Evolutionary conservation across 805 yeast genomes (phyloP), one percentile per base, ranked within the genome.

Genomic region (Kazachstania africana): DNA sequence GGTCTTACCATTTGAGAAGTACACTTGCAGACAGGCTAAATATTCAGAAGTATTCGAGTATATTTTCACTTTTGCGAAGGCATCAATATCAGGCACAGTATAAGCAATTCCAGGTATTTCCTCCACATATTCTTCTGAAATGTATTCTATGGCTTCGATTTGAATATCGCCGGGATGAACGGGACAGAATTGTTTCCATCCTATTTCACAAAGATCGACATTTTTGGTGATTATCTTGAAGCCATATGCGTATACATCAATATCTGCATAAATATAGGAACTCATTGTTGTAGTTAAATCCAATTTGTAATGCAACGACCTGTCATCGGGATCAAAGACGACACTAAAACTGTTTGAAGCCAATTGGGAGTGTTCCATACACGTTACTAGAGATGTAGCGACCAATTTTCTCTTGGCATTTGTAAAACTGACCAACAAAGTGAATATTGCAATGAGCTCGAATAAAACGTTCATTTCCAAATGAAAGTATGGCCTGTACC

Each of bases 141-240:
- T 64, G 39, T 80, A 72, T 53, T 74, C 70, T 35, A 78, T 59
- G 15, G 91, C 73, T 41, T 79, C 78, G 31, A 87, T 68, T 45
- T 80, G 82, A 48, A 87, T 70, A 24, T 72, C 59, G 20, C 95
- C 95, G 0, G 95, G 87, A 44, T 65, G 75, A 21, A 87, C 54
- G 1, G 95, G 95, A 58, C 96, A 87, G 51, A 87, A 81, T 60
- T 87, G 94, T 49, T 78, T 79, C 79, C 93, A 77, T 32, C 71
- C 56, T 25, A 62, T 34, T 4, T 44, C 28, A 61, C 96, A 87
- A 36, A 83, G 60, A 48, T 83, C 70, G 31, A 85, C 53, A 1
- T 51, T 47, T 44, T 66, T 61, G 5, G 66, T 55, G 40, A 84
- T 75, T 48, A 83, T 68, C 36, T 63, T 57, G 59, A 85, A 78